Conservation (phyloP, 805 yeast genomes). For the Hanseniaspora pseudoguilliermondii region DNA sequence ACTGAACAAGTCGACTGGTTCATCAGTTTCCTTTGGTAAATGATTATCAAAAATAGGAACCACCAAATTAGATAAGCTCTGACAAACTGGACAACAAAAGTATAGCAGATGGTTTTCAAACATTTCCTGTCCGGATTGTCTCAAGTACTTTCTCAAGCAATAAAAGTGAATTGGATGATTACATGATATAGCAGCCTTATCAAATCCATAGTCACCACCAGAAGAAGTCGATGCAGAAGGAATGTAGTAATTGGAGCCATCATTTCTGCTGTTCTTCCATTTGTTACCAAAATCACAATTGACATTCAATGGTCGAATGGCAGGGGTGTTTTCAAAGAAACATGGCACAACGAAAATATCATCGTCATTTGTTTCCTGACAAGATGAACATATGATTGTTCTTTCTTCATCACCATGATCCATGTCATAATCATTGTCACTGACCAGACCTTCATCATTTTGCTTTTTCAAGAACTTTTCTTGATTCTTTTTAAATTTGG, state of each 20-base stretch:
- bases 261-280: not conserved
- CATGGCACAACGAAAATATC: conserved; percentile 51
- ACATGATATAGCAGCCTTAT: conserved; percentile 56
- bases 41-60: conserved; percentile 19
- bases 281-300: not conserved
- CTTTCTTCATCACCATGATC: conserved; percentile 18
- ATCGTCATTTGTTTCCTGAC: conserved; percentile 40
- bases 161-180: conserved; percentile 85
- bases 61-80: conserved; percentile 40
- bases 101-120: not conserved
- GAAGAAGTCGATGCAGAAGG: conserved; percentile 1
- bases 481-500: conserved; percentile 61
- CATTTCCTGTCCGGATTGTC: not conserved
- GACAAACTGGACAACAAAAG: conserved; percentile 88
- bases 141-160: conserved; percentile 58
- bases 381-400: conserved; percentile 39
- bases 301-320: conserved; percentile 32
- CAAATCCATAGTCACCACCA: conserved; percentile 12
- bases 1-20: not conserved
- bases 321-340: conserved; percentile 34
- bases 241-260: not conserved
- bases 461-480: conserved; percentile 53
- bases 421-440: not conserved
- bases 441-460: conserved; percentile 21
- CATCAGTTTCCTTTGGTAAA: not conserved